Base-by-base conservation (phyloP, 192 early-diverging fungal species). In the Coemansia sp. region DNA sequence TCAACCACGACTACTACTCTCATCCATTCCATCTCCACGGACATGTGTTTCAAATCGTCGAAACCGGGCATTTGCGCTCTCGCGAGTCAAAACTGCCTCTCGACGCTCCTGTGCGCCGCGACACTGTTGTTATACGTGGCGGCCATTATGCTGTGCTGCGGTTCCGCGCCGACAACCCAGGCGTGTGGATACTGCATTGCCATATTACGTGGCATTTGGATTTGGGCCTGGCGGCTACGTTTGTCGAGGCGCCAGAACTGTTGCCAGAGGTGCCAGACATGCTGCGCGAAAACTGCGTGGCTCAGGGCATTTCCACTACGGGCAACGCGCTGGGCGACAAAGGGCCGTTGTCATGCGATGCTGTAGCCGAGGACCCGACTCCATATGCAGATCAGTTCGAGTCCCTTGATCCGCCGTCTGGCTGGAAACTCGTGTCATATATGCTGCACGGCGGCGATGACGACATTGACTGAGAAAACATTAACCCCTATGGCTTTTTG, bases 21-120 rank as follows among this genome's bases (percentile, higher is more conserved):
- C 94, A 95, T 53, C 71, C 85, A 67, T 86, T 94, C 85, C 92
- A 95, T 77, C 65, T 95, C 43, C 93, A 95, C 69, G 93, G 93
- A 12, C 91, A 95, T 62, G 75, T 73, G 11, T 95, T 95, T 83
- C 90, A 93, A 71, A 79, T 93, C 38, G 81, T 89, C 27, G 85
- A 82, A 35, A 84, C 71, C 29, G 84, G 87, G 65, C 59, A 65
- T 45, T 77, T 86, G n/a, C 62, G 70, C 35, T 59, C 71, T 38
- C 55, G 82, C 10, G 66, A 79, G 10, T 53, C 64, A 1, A 79
- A 79, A 55, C 32, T 47, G 39, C 53, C 67, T 0, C 57, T 58
- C 32, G 45, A 65, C 21, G 12, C 19, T 0, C 71, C 70, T 2
- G 64, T 70, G 25, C 63, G 61, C 32, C 85, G 92, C 60, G 94